Percentiles rank a stretch among this genome's conserved stretches.
These are phyloP conservation scores for Euphorbia peplus DNA, from an alignment of 345 rosid genomes.

Conservation along the genomic window DNA sequence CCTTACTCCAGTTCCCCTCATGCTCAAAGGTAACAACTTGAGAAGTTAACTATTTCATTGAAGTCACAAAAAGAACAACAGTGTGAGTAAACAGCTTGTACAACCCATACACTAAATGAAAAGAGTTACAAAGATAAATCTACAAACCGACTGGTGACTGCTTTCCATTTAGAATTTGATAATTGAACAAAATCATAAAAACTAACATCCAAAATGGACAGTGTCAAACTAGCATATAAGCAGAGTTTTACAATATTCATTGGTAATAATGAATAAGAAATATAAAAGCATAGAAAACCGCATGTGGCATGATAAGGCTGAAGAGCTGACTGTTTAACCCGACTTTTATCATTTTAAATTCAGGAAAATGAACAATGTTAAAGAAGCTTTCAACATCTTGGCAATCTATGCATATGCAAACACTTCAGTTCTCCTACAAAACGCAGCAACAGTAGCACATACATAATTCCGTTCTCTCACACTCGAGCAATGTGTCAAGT, in stretches of 20 bases:
- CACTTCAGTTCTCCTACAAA: background rate
- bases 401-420: background rate
- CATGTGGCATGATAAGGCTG: background rate
- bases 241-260: background rate
- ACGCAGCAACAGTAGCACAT: background rate
- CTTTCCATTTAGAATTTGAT: background rate
- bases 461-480: background rate
- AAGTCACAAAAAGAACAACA: slow-evolving; percentile 19
- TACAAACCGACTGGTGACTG: background rate
- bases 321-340: background rate
- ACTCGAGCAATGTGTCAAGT: background rate
- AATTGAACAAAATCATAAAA: background rate
- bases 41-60: slow-evolving; percentile 58
- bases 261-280: background rate
- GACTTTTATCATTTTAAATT: background rate
- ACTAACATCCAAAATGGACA: background rate
- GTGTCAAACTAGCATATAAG: too few species aligned
- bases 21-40: slow-evolving; percentile 94
- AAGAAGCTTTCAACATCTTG: background rate
- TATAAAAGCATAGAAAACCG: background rate
- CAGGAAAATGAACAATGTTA: background rate
- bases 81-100: slow-evolving; percentile 8
- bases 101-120: background rate
- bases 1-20: slow-evolving; percentile 94
- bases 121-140: background rate